Evolutionary conservation across 108 stramenopile species (phyloP).

Genomic region (Cyclotella sp.): DNA sequence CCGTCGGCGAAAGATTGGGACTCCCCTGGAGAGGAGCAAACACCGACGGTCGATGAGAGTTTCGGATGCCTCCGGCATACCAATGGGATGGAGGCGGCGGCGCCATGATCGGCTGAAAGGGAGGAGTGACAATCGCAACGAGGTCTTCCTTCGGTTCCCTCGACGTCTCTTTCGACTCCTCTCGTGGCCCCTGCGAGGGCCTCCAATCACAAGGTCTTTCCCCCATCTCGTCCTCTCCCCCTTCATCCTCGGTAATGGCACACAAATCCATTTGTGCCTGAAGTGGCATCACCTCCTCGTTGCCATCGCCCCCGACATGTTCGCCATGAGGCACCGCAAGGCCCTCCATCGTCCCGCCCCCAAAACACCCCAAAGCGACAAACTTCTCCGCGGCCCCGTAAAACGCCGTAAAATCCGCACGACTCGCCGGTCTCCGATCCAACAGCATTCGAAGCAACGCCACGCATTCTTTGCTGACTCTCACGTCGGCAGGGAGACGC

Average conservation of each 20-base stretch:
- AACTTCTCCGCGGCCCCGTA: slow-evolving; percentile 78
- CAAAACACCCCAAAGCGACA: slow-evolving; percentile 85
- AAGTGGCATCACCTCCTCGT: slow-evolving; percentile 26
- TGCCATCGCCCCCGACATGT: slow-evolving; percentile 4
- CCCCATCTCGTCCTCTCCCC: slow-evolving; percentile 23
- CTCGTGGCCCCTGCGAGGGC: background rate
- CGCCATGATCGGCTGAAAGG: slow-evolving; percentile 34
- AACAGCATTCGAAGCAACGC: slow-evolving; percentile 77
- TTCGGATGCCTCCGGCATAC: slow-evolving; percentile 4
- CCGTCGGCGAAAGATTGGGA: slow-evolving; percentile 45
- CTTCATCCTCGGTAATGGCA: slow-evolving; percentile 83
- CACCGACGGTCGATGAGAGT: slow-evolving; percentile 30
- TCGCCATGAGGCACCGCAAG: background rate
- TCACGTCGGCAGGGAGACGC: slow-evolving; percentile 81
- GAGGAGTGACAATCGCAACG: slow-evolving; percentile 35
- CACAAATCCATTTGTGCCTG: slow-evolving; percentile 62
- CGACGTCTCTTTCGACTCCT: background rate
- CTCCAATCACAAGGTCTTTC: background rate
- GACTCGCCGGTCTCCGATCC: slow-evolving; percentile 75
- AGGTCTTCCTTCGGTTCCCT: background rate
- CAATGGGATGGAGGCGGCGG: slow-evolving; percentile 36
- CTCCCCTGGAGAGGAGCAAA: slow-evolving; percentile 59
- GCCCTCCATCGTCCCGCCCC: slow-evolving; percentile 27
- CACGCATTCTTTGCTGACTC: slow-evolving; percentile 83
- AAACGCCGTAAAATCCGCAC: slow-evolving; percentile 86